Evolutionary conservation across 139 green algal genomes (phyloP).

Genomic region (Spirogloea muscicola): DNA sequence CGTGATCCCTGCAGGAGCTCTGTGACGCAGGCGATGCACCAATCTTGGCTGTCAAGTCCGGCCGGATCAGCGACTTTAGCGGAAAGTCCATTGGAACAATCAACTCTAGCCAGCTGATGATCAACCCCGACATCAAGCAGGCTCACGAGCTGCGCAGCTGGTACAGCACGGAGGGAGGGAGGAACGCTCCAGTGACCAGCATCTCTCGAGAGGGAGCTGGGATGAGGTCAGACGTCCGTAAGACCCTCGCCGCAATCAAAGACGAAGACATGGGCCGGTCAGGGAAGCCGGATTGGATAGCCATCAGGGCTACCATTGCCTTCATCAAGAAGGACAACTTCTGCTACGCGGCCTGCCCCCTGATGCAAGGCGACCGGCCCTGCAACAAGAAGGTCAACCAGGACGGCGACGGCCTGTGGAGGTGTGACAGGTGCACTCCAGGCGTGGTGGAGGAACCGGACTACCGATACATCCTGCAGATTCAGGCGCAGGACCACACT

Average conservation of each 20-base stretch:
- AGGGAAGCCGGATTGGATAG: slow-evolving; percentile 64
- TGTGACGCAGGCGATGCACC: slow-evolving; percentile 52
- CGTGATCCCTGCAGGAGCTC: slow-evolving; percentile 13
- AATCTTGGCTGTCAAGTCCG: slow-evolving; percentile 78
- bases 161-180: slow-evolving; percentile 40
- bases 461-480: slow-evolving; percentile 45
- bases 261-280: slow-evolving; percentile 70
- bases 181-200: slow-evolving; percentile 45
- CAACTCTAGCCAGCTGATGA: slow-evolving; percentile 55
- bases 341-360: slow-evolving; percentile 63
- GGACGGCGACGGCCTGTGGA: slow-evolving; percentile 32
- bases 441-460: too few species aligned
- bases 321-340: slow-evolving; percentile 68
- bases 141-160: slow-evolving; percentile 60
- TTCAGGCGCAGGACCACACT: slow-evolving; percentile 60
- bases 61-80: slow-evolving; percentile 88
- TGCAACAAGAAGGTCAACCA: slow-evolving; percentile 80
- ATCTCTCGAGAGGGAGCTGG: slow-evolving; percentile 47
- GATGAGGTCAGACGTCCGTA: slow-evolving; percentile 58
- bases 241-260: slow-evolving; percentile 68
- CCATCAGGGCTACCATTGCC: slow-evolving; percentile 55
- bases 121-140: slow-evolving; percentile 71
- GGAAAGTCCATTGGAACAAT: slow-evolving; percentile 81
- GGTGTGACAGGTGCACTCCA: slow-evolving; percentile 21
- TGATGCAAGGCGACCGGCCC: slow-evolving; percentile 53